These are phyloP conservation scores for Rubus idaeus DNA, from an alignment of 306 rosid species.

Conservation along the genomic window DNA sequence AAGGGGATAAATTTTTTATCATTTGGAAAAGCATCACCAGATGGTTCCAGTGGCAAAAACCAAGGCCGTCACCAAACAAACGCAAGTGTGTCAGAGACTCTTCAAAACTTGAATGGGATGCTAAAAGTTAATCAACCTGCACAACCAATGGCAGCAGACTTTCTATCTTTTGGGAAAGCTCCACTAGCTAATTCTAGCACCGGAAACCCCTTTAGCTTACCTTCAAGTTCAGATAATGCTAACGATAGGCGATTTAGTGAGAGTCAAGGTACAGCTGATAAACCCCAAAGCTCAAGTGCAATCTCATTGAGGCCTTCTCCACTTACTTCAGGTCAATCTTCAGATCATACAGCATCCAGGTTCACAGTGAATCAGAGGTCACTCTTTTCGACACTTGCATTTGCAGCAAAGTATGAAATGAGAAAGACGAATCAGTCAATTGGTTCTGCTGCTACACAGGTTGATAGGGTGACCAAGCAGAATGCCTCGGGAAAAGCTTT, in stretches of 20 bases:
- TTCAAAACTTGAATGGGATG: constrained; percentile 28
- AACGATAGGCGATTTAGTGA: background rate
- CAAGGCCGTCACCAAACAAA: constrained; percentile 25
- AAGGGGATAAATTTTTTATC: constrained; percentile 71
- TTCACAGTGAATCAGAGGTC: constrained; percentile 51
- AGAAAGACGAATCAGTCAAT: constrained; percentile 8
- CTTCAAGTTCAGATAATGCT: background rate
- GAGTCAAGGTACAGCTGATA: constrained; percentile 25
- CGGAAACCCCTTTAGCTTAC: constrained; percentile 7
- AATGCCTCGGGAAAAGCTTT: background rate
- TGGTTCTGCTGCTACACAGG: background rate
- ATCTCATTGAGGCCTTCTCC: constrained; percentile 34
- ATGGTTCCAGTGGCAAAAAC: constrained; percentile 34
- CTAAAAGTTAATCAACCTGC: constrained; percentile 29
- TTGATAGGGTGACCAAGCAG: constrained; percentile 7
- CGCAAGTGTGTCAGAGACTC: constrained; percentile 26
- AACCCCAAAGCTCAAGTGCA: constrained; percentile 32
- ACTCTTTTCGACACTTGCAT: constrained; percentile 61
- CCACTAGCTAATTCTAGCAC: constrained; percentile 23
- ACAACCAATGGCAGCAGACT: constrained; percentile 31
- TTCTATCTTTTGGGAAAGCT: constrained; percentile 34
- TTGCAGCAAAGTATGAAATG: constrained; percentile 45
- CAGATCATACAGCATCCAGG: constrained; percentile 39
- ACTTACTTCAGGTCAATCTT: constrained; percentile 39
- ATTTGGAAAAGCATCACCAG: constrained; percentile 49